These are phyloP conservation scores for Rehmannia glutinosa DNA, from an alignment of 257 asterid species.

Conservation along the genomic window DNA sequence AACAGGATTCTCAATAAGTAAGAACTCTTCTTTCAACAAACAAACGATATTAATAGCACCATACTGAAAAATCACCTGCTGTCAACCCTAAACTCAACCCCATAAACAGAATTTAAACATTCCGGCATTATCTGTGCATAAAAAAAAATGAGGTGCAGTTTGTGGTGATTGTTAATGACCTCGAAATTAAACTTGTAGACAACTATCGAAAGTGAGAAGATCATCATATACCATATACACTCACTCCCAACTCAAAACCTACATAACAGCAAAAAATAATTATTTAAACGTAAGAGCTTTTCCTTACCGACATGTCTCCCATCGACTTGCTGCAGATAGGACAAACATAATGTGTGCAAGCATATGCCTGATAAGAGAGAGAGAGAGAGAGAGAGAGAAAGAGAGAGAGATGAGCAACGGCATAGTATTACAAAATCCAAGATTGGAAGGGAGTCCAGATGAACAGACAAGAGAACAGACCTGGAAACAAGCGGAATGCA, in stretches of 20 bases:
- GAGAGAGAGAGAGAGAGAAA: constrained; percentile 16
- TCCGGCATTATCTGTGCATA: too few species aligned
- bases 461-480: constrained; percentile 29
- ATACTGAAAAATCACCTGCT: background rate
- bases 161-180: too few species aligned
- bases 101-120: background rate
- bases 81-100: background rate
- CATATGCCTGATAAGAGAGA: constrained; percentile 63
- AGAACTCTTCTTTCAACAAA: too few species aligned
- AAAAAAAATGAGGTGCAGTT: too few species aligned
- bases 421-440: background rate
- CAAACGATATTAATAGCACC: too few species aligned
- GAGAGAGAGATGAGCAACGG: background rate
- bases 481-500: constrained; percentile 99
- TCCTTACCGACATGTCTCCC: constrained; percentile 99
- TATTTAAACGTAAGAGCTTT: too few species aligned
- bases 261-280: too few species aligned
- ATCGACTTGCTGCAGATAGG: constrained; percentile 98
- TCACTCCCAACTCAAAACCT: too few species aligned
- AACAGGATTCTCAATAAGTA: background rate
- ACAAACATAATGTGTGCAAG: constrained; percentile 86
- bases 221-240: too few species aligned
- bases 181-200: too few species aligned
- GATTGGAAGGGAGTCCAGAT: background rate
- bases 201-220: too few species aligned